Base-by-base conservation (phyloP, 306 rosid species). In the Acacia crassicarpa region DNA sequence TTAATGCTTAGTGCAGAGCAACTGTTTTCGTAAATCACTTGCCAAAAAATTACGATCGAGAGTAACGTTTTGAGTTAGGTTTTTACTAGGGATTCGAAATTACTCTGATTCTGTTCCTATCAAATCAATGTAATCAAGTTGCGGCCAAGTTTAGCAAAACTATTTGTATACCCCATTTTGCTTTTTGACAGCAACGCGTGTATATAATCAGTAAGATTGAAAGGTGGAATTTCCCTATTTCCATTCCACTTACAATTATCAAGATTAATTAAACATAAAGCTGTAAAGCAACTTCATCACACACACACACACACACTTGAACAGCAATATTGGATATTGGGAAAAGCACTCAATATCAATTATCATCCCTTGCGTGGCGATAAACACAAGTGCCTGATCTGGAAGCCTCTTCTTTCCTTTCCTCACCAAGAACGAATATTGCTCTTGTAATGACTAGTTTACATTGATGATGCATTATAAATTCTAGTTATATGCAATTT, bases 201-300 rank as follows among this genome's bases (percentile, higher is more conserved):
- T 12, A 14, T 13, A 14, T 46, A 46, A 46, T 3, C 53, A 46
- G 53, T 13, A 12, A 46, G 19, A 8, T 44, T 9, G 48, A 44
- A 44, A 44, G 58, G 58, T 71, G 81, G 80, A 83, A 15, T 71
- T 80, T 48, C 70, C 78, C 84, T 76, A 79, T 81, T 84, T 83
- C 40, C 35, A 53, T 74, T 81, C 77, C 67, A 82, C 66, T n/a
- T 6, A 30, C 13, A 45, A 56, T 44, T 12, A 23, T 71, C 23
- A 25, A 20, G 61, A 72, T 27, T 45, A 23, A 58, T 20, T 16
- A 59, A n/a, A 58, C 67, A 14, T 23, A 51, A 51, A 56, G 27
- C 62, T 30, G 20, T 22, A 33, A 56, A 56, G 63, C 30, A 81
- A 30, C 48, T 66, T 51, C 32, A 30, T 30, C 32, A 6, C 6